phyloP scores from a whole-genome alignment of 129 eudicot species.

The Centrapalus pauciflorus region DNA sequence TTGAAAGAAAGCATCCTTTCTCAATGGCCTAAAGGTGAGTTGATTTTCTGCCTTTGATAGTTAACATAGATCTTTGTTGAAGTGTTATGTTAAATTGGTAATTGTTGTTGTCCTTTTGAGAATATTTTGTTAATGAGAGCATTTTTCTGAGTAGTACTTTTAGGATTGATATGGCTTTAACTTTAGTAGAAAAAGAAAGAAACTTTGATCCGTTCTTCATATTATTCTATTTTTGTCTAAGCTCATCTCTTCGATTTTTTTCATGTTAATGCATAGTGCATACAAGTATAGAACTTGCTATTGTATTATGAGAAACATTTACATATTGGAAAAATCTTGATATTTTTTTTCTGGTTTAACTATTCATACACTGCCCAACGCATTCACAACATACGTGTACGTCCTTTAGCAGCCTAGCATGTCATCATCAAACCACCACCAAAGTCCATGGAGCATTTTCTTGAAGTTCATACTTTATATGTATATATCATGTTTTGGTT shows the following conservation, averaged over 20 bases:
- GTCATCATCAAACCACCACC: too few relatives aligned
- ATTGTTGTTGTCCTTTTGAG: neutral
- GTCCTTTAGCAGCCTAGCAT: too few relatives aligned
- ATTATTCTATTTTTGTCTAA: neutral
- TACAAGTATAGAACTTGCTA: neutral
- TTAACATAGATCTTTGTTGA: neutral
- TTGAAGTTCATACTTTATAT: neutral
- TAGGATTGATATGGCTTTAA: neutral
- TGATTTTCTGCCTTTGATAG: neutral
- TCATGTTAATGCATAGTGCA: too few relatives aligned
- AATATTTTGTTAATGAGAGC: neutral
- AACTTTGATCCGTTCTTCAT: neutral
- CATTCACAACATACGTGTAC: too few relatives aligned
- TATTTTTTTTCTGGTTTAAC: neutral
- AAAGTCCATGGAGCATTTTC: neutral
- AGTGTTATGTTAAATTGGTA: neutral
- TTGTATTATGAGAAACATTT: too few relatives aligned
- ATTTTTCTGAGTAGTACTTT: neutral
- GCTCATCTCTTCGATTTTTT: neutral
- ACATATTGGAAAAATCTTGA: too few relatives aligned
- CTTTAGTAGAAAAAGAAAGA: neutral
- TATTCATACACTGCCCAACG: neutral
- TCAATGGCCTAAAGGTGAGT: constrained; percentile 89
- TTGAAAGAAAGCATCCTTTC: constrained; percentile 81
- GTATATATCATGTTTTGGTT: neutral